Conservation (phyloP, 768 basidiomycete species). For the Mycena sanguinolenta region DNA sequence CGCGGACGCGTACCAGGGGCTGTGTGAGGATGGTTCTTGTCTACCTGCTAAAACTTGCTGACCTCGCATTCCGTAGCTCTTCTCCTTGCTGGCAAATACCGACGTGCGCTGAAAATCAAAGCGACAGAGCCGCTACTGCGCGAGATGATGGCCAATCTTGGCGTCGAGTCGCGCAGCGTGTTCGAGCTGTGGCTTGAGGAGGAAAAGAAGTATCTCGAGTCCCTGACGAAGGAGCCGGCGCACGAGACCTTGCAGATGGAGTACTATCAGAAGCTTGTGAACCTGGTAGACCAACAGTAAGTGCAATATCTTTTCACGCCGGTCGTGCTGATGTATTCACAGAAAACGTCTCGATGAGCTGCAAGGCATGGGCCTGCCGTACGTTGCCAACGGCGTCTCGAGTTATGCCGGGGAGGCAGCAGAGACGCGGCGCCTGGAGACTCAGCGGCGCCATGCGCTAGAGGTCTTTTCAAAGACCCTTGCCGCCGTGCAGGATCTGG, state of each 20-base stretch:
- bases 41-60: not conserved
- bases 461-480: constrained; percentile 26
- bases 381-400: no score
- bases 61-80: not conserved
- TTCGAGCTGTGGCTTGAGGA: not conserved
- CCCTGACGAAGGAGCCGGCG: constrained; percentile 33
- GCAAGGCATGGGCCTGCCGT: no score
- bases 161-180: not conserved
- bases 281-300: constrained; percentile 14
- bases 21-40: not conserved
- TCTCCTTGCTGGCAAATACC: not conserved
- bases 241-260: constrained; percentile 17
- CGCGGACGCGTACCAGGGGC: not conserved
- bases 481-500: constrained; percentile 13
- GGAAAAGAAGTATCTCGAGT: constrained; percentile 34
- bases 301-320: no score
- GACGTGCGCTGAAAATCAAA: not conserved
- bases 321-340: no score
- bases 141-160: not conserved
- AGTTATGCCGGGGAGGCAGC: not conserved
- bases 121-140: not conserved
- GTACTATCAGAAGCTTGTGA: constrained; percentile 26
- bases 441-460: constrained; percentile 27
- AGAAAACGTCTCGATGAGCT: no score
- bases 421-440: constrained; percentile 20